phyloP scores from a whole-genome alignment of 805 yeast genomes.

The Lipomyces chichibuensis region DNA sequence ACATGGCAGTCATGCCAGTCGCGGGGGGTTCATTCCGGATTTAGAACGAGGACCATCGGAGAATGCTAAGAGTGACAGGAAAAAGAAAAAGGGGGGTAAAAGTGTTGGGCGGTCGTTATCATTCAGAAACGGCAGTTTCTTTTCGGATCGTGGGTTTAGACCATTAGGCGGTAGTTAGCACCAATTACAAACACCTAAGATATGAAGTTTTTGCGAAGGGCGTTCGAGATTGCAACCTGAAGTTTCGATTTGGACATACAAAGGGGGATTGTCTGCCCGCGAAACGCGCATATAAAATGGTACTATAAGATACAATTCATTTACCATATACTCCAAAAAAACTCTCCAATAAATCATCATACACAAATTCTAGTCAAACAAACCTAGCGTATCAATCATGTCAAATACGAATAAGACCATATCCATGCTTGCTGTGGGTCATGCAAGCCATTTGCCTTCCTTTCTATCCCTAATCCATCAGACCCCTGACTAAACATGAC shows the following conservation, averaged over 20 bases:
- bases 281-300: not conserved
- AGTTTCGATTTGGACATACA: not conserved
- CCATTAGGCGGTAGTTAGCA: not conserved
- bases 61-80: constrained; percentile 2
- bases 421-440: constrained; percentile 31
- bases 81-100: constrained; percentile 2
- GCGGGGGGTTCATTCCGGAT: constrained; percentile 8
- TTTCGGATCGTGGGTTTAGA: constrained; percentile 14
- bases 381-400: not conserved
- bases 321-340: not conserved
- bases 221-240: no score
- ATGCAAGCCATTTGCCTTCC: constrained; percentile 5
- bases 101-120: not conserved
- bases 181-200: no score
- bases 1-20: not conserved
- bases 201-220: no score
- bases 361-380: not conserved
- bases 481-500: constrained; percentile 15
- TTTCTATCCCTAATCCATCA: not conserved
- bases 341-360: no score
- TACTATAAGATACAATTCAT: not conserved
- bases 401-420: constrained; percentile 16
- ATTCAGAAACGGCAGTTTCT: constrained; percentile 24
- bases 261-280: not conserved
- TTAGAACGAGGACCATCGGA: constrained; percentile 12